phyloP scores from a whole-genome alignment of 2,329 filamentous ascomycete genomes.

The Fusarium illudens region DNA sequence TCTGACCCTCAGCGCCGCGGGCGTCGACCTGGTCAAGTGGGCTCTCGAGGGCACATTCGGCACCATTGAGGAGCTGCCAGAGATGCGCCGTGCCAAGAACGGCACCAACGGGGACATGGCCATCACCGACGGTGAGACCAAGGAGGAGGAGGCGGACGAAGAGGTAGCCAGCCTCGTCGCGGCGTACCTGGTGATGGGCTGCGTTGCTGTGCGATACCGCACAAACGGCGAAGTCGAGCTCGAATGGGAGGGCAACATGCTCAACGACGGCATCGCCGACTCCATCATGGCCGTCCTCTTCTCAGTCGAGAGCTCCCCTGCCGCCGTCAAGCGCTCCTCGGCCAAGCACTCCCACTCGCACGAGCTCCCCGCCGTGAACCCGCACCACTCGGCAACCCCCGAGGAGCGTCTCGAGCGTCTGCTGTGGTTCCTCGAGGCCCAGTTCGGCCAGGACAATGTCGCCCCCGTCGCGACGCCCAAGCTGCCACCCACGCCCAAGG shows the following conservation, averaged over 20 bases:
- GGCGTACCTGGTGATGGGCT: conserved; percentile 84
- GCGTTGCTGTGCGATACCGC: conserved; percentile 81
- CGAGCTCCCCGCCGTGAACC: conserved; percentile 66
- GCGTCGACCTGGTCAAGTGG: conserved; percentile 92
- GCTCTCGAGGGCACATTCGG: conserved; percentile 94
- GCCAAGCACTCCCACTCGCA: conserved; percentile 47
- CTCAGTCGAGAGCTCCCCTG: conserved; percentile 91
- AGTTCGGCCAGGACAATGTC: conserved; percentile 88
- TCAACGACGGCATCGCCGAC: conserved; percentile 98
- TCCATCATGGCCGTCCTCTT: conserved; percentile 93
- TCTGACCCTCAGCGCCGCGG: conserved; percentile 85
- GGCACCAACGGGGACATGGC: conserved; percentile 49
- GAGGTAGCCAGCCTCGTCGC: conserved; percentile 65
- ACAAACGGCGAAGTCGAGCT: conserved; percentile 83
- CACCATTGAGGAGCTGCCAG: conserved; percentile 74
- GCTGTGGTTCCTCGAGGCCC: conserved; percentile 95
- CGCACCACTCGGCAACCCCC: conserved; percentile 75
- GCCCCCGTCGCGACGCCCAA: conserved; percentile 76
- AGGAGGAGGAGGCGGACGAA: conserved; percentile 69
- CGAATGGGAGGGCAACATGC: conserved; percentile 97
- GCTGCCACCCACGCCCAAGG: conserved; percentile 53
- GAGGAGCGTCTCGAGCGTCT: conserved; percentile 84
- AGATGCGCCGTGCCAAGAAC: conserved; percentile 55
- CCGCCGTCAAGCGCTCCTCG: conserved; percentile 80
- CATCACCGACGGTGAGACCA: conserved; percentile 47